phyloP scores from a whole-genome alignment of 192 early-diverging fungal species.

The Dissophora ornata region DNA sequence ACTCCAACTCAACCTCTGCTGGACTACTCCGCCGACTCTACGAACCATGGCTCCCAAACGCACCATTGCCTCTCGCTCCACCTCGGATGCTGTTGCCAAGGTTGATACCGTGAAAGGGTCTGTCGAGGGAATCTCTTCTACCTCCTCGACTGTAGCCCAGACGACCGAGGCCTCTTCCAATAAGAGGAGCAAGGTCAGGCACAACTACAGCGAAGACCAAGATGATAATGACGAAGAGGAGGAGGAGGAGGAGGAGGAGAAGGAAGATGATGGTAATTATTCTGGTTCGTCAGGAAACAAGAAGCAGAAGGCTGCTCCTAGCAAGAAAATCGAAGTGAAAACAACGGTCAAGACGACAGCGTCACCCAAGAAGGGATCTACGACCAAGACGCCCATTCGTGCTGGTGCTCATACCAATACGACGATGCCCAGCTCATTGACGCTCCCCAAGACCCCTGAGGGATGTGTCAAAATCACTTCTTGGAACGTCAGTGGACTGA shows the following conservation, averaged over 20 bases:
- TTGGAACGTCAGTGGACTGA: conserved; percentile 84
- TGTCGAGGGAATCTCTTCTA: background rate
- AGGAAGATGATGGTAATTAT: background rate
- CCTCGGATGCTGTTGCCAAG: background rate
- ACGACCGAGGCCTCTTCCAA: background rate
- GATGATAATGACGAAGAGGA: background rate
- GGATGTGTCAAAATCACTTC: conserved; percentile 74
- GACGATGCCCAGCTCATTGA: conserved; percentile 70
- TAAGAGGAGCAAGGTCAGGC: conserved; percentile 1
- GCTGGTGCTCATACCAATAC: conserved; percentile 65
- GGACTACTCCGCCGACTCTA: background rate
- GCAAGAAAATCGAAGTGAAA: no score
- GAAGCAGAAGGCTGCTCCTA: no score
- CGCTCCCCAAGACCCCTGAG: conserved; percentile 60
- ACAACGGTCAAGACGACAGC: conserved; percentile 7
- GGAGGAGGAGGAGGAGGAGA: background rate
- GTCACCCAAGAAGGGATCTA: conserved; percentile 7
- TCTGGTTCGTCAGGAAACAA: no score
- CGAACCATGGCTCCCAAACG: conserved; percentile 25
- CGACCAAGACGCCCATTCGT: conserved; percentile 23
- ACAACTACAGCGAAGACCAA: conserved; percentile 1
- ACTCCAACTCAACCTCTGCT: no score
- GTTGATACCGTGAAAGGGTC: background rate
- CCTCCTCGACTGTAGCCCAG: background rate
- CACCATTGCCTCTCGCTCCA: background rate